Percentiles rank a stretch among this genome's conserved stretches.
Conservation (phyloP, 2,329 filamentous ascomycete species). For the Penicillium sclerotiorum region DNA sequence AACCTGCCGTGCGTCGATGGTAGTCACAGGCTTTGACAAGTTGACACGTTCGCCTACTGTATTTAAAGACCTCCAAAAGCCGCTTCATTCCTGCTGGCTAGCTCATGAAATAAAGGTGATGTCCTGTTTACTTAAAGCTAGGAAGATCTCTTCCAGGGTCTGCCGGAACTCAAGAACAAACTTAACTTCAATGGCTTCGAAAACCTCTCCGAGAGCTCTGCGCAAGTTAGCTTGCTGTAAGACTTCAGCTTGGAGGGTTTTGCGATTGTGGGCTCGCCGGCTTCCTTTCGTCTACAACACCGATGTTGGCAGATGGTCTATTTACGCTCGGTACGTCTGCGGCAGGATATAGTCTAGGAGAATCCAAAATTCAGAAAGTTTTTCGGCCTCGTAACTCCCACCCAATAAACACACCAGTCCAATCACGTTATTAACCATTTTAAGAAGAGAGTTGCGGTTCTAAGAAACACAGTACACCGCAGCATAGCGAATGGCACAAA, state of each 20-base stretch:
- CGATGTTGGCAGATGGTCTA: background rate
- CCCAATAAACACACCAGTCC: background rate
- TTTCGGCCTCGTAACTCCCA: background rate
- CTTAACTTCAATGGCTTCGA: background rate
- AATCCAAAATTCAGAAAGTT: background rate
- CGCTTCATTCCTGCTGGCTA: background rate
- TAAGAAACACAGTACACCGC: background rate
- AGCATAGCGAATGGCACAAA: background rate
- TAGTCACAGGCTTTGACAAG: background rate
- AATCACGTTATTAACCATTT: background rate
- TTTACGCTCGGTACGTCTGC: background rate
- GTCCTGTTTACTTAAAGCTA: background rate
- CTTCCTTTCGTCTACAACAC: background rate
- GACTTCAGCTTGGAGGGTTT: background rate
- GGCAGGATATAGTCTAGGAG: background rate
- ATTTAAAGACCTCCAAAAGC: background rate
- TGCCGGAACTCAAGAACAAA: background rate
- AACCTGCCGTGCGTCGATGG: background rate
- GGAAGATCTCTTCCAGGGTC: background rate
- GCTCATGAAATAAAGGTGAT: background rate
- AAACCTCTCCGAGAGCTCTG: background rate
- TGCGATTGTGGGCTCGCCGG: background rate
- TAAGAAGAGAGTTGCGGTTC: background rate
- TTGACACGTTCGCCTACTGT: background rate
- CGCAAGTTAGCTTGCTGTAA: background rate